Conservation (phyloP, 2,329 filamentous ascomycete genomes). For the Xylariaceae sp. region DNA sequence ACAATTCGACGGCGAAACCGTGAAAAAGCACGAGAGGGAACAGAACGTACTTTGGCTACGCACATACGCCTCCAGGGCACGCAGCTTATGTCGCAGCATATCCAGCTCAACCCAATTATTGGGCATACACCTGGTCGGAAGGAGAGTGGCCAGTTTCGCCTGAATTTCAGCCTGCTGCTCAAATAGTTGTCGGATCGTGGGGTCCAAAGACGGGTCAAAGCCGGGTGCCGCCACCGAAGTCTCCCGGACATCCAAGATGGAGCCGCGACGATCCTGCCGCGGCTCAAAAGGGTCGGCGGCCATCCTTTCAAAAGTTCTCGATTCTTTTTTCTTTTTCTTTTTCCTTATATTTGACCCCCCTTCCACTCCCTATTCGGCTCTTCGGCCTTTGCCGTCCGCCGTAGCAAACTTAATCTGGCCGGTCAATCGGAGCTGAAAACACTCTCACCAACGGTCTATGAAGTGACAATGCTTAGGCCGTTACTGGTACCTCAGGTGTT, state of each 20-base stretch:
- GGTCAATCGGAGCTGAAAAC: conserved; percentile 3
- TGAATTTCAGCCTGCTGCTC: conserved; percentile 53
- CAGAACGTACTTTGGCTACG: conserved; percentile 46
- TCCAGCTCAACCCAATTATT: conserved; percentile 48
- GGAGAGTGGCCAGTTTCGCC: conserved; percentile 45
- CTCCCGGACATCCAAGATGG: conserved; percentile 30
- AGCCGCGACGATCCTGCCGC: conserved; percentile 35
- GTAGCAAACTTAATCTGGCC: conserved; percentile 5
- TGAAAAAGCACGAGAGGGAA: background rate
- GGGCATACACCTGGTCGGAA: conserved; percentile 45
- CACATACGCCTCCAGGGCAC: conserved; percentile 46
- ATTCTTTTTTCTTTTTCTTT: background rate
- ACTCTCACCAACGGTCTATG: conserved; percentile 2
- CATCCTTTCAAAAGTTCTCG: conserved; percentile 22
- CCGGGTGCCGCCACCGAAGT: conserved; percentile 30
- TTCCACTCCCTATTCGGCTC: conserved; percentile 4
- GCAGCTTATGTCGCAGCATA: conserved; percentile 54
- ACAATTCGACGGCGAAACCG: conserved; percentile 6
- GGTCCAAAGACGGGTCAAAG: conserved; percentile 41
- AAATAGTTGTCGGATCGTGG: conserved; percentile 44
- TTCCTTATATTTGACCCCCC: background rate
- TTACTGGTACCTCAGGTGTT: conserved; percentile 19
- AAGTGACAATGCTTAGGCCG: conserved; percentile 10
- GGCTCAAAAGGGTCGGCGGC: conserved; percentile 31
- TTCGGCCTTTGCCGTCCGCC: conserved; percentile 15